Evolutionary conservation across 2,329 filamentous ascomycete species (phyloP), one percentile per base, ranked within the genome.

Genomic region (Trichothecium roseum): DNA sequence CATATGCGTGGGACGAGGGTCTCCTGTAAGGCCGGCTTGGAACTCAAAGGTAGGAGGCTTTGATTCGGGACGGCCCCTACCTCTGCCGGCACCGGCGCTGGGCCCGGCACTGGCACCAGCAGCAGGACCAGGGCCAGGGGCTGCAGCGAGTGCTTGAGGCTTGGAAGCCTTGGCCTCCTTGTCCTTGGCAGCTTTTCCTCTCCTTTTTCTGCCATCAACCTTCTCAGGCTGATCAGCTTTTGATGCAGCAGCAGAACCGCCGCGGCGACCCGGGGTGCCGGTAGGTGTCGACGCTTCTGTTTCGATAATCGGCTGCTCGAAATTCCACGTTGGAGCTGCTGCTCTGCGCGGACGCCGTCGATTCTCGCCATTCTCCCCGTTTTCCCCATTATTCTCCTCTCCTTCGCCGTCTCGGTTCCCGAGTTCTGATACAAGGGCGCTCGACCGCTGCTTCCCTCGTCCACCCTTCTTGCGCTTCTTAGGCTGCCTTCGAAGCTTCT

Each of bases 321-420:
- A 74, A 29, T 74, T 74, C 63, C 80, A 88, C 0, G 78, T 84
- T 4, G 84, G 83, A 9, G 84, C 83, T 14, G 74, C 74, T 16
- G 75, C 75, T 45, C 76, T 67, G 28, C 75, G 66, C n/a, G 74
- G 76, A 14, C 40, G 40, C 13, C 75, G 64, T 38, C 74, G 64
- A 32, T 73, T 60, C 47, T 79, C 74, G 22, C 71, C 72, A 40
- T 72, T 75, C 48, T 80, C 76, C 26, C 67, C 68, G 5, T 63
- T 65, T 15, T 77, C 73, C 18, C 68, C 63, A 18, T 60, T 61
- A 36, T 76, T 20, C 35, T 77, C 74, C 37, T 77, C 72, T 34
- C 56, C 61, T 38, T 73, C 72, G 30, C 69, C 66, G 31, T 77
- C 73, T 6, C 63, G 68, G 41, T 73, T 78, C 31, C 73, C 75